Percentiles rank a stretch among this genome's conserved stretches.
phyloP scores from a whole-genome alignment of 2,329 filamentous ascomycete species.

The Malbranchea zuffiana region DNA sequence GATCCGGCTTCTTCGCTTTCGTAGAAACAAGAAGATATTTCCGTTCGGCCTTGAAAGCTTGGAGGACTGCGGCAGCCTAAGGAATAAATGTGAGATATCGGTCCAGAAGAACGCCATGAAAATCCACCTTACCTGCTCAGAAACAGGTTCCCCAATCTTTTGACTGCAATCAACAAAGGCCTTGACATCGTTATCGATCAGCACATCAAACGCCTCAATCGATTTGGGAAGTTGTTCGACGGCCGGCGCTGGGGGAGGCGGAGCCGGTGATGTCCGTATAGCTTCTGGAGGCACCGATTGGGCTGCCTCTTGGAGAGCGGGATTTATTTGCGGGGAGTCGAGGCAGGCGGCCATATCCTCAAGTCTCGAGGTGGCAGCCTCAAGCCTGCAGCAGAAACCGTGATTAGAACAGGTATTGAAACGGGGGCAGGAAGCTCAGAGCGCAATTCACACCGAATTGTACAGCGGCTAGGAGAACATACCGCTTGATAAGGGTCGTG shows the following conservation, averaged over 20 bases:
- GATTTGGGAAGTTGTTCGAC: conserved; percentile 56
- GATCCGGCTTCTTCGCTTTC: conserved; percentile 83
- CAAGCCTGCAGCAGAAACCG: conserved; percentile 55
- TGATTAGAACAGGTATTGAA: conserved; percentile 21
- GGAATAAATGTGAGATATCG: no score
- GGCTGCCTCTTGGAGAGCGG: conserved; percentile 18
- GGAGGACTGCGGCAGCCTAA: conserved; percentile 46
- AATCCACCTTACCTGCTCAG: conserved; percentile 56
- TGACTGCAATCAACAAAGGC: conserved; percentile 69
- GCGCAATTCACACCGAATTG: no score
- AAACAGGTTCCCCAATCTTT: conserved; percentile 64
- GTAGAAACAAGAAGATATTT: conserved; percentile 79
- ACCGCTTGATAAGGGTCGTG: conserved; percentile 97
- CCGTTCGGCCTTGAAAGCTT: conserved; percentile 72
- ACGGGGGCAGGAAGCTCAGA: no score
- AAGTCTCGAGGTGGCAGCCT: conserved; percentile 89
- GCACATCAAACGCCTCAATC: conserved; percentile 77
- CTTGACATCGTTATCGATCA: conserved; percentile 62
- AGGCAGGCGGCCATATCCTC: conserved; percentile 86
- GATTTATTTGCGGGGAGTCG: conserved; percentile 23
- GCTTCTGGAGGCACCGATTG: no score
- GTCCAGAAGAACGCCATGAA: no score
- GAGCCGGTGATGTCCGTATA: conserved; percentile 27
- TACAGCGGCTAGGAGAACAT: no score
- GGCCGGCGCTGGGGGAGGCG: conserved; percentile 37